Evolutionary conservation across 1,284 basidiomycete genomes (phyloP), one percentile per base, ranked within the genome.

Genomic region (Ceratobasidium sp.): DNA sequence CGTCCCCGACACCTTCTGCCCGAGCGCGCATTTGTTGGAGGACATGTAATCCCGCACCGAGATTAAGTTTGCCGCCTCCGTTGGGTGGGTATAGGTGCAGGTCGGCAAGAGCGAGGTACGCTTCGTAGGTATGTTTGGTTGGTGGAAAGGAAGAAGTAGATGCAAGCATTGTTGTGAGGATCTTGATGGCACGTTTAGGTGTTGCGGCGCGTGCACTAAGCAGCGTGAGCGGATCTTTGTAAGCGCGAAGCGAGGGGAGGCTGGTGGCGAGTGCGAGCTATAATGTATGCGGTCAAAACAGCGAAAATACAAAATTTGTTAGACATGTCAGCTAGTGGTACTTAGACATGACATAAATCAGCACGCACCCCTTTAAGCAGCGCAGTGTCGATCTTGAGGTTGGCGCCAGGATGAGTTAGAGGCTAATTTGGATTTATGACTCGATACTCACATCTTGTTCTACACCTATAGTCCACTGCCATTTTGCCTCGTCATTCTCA

Each of bases 231-330:
- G 72, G 61, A 10, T 55, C 72, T 40, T 75, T 75, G 72, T 58
- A 75, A 7, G 61, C 9, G 3, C 72, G 60, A 6, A 75, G 72
- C 15, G 72, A 75, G n/a, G 72, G 72, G 20, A 75, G 61, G 23
- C 20, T 63, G 23, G 58, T 64, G 0, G 91, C 87, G 70, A 93
- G 87, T 26, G 91, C 84, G 3, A 91, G 86, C 92, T 93, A 78
- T 9, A 71, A 56, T 73, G 42, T 73, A 75, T 66, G 75, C 83
- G 40, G 82, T 53, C 1, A 4, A n/a, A 18, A 6, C 44, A 13
- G 42, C 3, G 28, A 20, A 9, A 44, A 12, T 40, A 28, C 12
- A 12, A 39, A 39, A 18, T 33, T 23, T 58, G 20, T n/a, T 23
- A 13, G 56, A 44, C 20, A 28, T 6, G 26, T 64, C 42, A 20